Conservation (phyloP, 345 rosid genomes). For the Citrus sinensis region DNA sequence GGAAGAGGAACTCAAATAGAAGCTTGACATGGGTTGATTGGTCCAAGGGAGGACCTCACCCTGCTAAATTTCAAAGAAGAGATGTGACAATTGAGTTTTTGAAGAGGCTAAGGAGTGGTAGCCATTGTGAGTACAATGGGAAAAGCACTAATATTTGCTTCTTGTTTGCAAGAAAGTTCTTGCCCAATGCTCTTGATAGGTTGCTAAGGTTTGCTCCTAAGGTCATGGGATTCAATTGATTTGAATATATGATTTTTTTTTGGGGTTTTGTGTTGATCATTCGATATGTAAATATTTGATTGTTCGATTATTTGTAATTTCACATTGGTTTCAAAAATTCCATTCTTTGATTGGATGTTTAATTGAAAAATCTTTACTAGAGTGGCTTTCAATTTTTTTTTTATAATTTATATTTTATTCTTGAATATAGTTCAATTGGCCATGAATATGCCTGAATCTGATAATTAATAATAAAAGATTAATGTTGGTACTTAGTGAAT, state of each 20-base stretch:
- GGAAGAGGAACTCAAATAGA: conserved; percentile 52
- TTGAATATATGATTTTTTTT: background rate
- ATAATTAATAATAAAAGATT: no score
- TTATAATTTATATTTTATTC: no score
- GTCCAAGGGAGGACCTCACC: conserved; percentile 82
- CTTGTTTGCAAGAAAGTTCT: conserved; percentile 88
- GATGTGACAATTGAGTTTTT: conserved; percentile 49
- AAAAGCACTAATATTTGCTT: conserved; percentile 38
- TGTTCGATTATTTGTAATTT: no score
- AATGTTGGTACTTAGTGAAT: no score
- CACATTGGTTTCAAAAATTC: no score
- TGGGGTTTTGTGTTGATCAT: background rate
- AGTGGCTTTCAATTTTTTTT: no score
- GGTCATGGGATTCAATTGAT: conserved; percentile 35
- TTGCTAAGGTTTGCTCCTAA: conserved; percentile 49
- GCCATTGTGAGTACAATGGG: conserved; percentile 55
- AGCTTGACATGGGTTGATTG: conserved; percentile 76
- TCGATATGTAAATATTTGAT: background rate
- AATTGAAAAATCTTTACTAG: no score
- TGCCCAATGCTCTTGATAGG: conserved; percentile 41
- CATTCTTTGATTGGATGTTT: background rate
- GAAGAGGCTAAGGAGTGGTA: conserved; percentile 46
- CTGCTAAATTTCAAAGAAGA: conserved; percentile 35
- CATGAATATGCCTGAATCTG: no score
- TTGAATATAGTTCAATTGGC: no score